A percentile compares a stretch with the other conserved stretches of the same genome.
Evolutionary conservation across 768 basidiomycete species (phyloP).

Genomic region (Boletales sp.): DNA sequence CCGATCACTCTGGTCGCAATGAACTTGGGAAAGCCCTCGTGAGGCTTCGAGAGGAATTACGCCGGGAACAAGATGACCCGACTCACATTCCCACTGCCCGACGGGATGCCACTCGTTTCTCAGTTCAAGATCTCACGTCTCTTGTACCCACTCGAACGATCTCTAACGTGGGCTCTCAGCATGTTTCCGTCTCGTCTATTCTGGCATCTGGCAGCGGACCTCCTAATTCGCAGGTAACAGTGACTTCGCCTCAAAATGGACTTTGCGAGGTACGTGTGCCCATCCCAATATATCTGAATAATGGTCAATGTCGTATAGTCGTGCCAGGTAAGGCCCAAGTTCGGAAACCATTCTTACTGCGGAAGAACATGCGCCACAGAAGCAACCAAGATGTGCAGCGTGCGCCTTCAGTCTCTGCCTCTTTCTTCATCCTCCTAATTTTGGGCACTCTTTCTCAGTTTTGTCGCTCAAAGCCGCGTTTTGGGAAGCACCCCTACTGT

Average conservation of each 20-base stretch:
- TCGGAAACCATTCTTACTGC: conserved; percentile 56
- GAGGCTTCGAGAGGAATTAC: conserved; percentile 55
- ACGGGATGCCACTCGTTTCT: conserved; percentile 27
- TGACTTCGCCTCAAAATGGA: conserved; percentile 6
- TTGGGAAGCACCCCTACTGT: conserved; percentile 33
- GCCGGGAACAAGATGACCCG: conserved; percentile 29
- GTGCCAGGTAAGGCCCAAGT: conserved; percentile 60
- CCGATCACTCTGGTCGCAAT: conserved; percentile 63
- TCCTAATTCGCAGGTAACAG: neutral
- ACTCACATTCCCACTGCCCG: conserved; percentile 25
- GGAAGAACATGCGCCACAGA: conserved; percentile 59
- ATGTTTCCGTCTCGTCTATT: conserved; percentile 2
- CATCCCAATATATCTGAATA: neutral
- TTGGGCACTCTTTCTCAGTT: conserved; percentile 12
- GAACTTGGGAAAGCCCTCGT: conserved; percentile 71
- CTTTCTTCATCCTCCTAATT: conserved; percentile 5
- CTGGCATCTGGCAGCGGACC: conserved; percentile 1
- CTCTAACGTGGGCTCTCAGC: conserved; percentile 4
- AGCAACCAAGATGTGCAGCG: conserved; percentile 34
- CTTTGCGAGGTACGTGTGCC: conserved; percentile 28
- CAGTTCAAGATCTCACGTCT: conserved; percentile 30
- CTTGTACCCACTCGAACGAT: conserved; percentile 9
- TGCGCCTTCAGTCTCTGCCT: conserved; percentile 8
- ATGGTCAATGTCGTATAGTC: conserved; percentile 29
- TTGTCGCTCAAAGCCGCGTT: conserved; percentile 29